Conservation (phyloP, 108 stramenopile species). For the Discostella stelligeroides region DNA sequence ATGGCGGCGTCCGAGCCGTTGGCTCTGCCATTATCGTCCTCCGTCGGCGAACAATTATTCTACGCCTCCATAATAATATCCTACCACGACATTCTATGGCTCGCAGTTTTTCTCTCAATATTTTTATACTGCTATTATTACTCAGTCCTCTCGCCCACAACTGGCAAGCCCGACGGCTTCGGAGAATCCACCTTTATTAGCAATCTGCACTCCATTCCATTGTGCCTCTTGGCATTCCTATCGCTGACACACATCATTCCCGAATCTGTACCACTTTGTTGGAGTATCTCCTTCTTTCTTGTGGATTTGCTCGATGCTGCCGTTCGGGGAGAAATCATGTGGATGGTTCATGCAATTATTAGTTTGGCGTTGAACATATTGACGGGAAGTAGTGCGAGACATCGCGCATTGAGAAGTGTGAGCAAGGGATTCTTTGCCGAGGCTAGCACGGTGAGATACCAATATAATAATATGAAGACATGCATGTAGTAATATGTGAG, state of each 20-base stretch:
- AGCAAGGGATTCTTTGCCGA: slow-evolving; percentile 52
- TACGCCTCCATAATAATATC: slow-evolving; percentile 9
- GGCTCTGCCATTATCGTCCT: too few species aligned
- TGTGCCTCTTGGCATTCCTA: slow-evolving; percentile 23
- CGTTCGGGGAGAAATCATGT: slow-evolving; percentile 36
- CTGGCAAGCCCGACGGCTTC: slow-evolving; percentile 29
- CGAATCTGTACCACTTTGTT: slow-evolving; percentile 38
- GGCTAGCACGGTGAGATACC: slow-evolving; percentile 38
- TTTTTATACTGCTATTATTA: slow-evolving; percentile 32
- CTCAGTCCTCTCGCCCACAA: slow-evolving; percentile 11
- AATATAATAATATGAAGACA: too few species aligned
- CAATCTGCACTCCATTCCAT: slow-evolving; percentile 35
- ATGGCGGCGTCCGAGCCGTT: too few species aligned
- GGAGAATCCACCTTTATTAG: slow-evolving; percentile 27
- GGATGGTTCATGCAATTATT: slow-evolving; percentile 33
- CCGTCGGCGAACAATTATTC: not conserved
- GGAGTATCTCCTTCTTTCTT: slow-evolving; percentile 34
- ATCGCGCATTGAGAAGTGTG: slow-evolving; percentile 38
- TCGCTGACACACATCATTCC: slow-evolving; percentile 36
- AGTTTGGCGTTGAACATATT: slow-evolving; percentile 33
- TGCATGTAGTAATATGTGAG: too few species aligned
- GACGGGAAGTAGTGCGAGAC: slow-evolving; percentile 18
- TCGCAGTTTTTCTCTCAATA: slow-evolving; percentile 26
- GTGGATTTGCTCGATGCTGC: slow-evolving; percentile 37
- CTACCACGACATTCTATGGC: not conserved